phyloP scores from a whole-genome alignment of 2,329 filamentous ascomycete species.

The Albifimbria verrucaria region DNA sequence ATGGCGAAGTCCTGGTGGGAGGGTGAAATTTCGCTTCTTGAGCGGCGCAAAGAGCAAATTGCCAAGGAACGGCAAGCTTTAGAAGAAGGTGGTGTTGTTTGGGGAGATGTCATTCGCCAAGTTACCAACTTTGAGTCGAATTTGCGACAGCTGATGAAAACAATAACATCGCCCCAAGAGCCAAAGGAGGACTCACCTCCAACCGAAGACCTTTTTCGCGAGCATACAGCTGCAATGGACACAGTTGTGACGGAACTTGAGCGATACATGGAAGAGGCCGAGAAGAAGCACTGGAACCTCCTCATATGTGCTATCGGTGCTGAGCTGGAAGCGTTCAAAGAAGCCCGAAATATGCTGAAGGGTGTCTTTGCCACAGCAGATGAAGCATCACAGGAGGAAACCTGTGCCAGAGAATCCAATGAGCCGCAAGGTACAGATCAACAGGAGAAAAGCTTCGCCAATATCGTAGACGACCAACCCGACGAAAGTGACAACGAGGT shows the following conservation, averaged over 20 bases:
- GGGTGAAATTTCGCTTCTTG: conserved; percentile 55
- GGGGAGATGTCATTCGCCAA: conserved; percentile 58
- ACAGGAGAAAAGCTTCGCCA: neutral
- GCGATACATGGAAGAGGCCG: conserved; percentile 49
- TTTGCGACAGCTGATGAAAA: conserved; percentile 54
- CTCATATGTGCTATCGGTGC: conserved; percentile 74
- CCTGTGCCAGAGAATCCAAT: conserved; percentile 4
- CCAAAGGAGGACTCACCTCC: conserved; percentile 24
- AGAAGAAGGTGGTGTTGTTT: conserved; percentile 63
- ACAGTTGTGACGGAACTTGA: conserved; percentile 53
- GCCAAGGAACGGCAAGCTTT: conserved; percentile 62
- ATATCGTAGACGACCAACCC: conserved; percentile 6
- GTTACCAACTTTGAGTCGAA: conserved; percentile 63
- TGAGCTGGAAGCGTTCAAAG: conserved; percentile 64
- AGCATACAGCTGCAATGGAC: conserved; percentile 55
- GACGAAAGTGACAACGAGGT: conserved; percentile 40
- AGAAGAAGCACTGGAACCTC: conserved; percentile 67
- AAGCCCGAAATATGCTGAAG: conserved; percentile 55
- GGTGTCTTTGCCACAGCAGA: conserved; percentile 8
- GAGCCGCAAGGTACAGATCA: neutral
- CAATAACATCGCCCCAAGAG: conserved; percentile 11
- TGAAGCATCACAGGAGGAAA: neutral
- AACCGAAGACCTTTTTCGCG: conserved; percentile 36
- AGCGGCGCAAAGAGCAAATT: conserved; percentile 52
- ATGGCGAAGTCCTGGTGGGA: conserved; percentile 73